phyloP scores from a whole-genome alignment of 768 basidiomycete species.

The Lactifluus subvellereus region DNA sequence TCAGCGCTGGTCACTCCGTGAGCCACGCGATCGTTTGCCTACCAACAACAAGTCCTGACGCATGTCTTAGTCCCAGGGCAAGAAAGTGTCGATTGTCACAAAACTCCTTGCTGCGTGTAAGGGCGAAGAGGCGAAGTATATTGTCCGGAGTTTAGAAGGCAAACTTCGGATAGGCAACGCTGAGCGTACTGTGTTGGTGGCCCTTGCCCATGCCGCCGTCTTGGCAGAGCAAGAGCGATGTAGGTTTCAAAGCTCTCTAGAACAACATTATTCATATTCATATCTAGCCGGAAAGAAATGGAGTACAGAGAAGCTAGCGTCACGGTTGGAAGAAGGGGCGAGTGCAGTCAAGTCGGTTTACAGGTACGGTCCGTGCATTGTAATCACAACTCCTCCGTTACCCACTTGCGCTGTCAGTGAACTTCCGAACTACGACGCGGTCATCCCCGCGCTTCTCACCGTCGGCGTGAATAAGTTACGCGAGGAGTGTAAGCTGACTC shows the following conservation, averaged over 20 bases:
- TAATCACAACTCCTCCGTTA: not conserved
- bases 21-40: conserved; percentile 24
- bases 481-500: conserved; percentile 82
- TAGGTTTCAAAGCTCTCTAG: conserved; percentile 26
- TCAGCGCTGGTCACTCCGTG: conserved; percentile 78
- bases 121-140: conserved; percentile 91
- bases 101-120: conserved; percentile 90
- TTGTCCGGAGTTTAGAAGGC: conserved; percentile 91
- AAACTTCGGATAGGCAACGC: conserved; percentile 97
- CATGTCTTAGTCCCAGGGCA: conserved; percentile 71
- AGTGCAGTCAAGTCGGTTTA: conserved; percentile 85
- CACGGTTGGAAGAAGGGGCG: conserved; percentile 69
- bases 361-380: conserved; percentile 49
- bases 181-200: conserved; percentile 90
- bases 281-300: conserved; percentile 63
- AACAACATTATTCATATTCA: not conserved
- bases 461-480: conserved; percentile 65
- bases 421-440: conserved; percentile 85
- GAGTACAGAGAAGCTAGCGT: conserved; percentile 64
- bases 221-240: conserved; percentile 69
- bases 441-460: conserved; percentile 84
- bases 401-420: conserved; percentile 50
- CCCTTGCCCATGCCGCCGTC: conserved; percentile 87
- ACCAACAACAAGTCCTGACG: not conserved
- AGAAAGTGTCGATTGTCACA: conserved; percentile 93